Evolutionary conservation across 768 basidiomycete species (phyloP).

Genomic region (Sarcomyxa edulis): DNA sequence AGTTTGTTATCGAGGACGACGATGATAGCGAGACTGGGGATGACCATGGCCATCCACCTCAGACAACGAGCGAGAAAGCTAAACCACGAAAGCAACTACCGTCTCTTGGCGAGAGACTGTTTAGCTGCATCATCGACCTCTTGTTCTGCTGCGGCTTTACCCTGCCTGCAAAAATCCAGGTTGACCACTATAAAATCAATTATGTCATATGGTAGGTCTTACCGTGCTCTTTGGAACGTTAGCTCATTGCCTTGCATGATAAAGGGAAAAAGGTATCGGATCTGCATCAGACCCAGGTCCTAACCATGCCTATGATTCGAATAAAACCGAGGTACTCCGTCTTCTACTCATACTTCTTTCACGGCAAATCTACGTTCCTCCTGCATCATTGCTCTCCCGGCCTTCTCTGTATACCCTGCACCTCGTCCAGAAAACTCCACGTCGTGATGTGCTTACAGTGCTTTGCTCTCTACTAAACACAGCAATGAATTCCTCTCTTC

Average conservation of each 20-base stretch:
- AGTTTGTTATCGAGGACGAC: slow-evolving; percentile 90
- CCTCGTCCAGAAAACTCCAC: slow-evolving; percentile 68
- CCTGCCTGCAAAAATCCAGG: slow-evolving; percentile 69
- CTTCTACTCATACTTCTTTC: slow-evolving; percentile 86
- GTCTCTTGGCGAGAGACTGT: slow-evolving; percentile 77
- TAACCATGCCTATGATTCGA: slow-evolving; percentile 60
- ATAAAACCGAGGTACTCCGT: slow-evolving; percentile 87
- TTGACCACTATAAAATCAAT: slow-evolving; percentile 77
- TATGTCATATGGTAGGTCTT: slow-evolving; percentile 81
- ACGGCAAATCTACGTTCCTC: slow-evolving; percentile 81
- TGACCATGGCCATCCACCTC: slow-evolving; percentile 12
- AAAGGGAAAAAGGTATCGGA: slow-evolving; percentile 93
- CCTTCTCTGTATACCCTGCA: slow-evolving; percentile 77
- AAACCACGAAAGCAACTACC: slow-evolving; percentile 45
- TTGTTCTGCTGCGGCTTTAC: slow-evolving; percentile 95
- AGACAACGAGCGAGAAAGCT: background rate
- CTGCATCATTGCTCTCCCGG: slow-evolving; percentile 61
- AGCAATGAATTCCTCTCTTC: slow-evolving; percentile 62
- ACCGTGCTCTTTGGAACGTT: slow-evolving; percentile 4
- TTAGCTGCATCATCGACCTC: slow-evolving; percentile 77
- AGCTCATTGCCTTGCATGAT: background rate
- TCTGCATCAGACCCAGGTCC: slow-evolving; percentile 73
- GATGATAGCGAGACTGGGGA: slow-evolving; percentile 43
- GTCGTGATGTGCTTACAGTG: slow-evolving; percentile 84
- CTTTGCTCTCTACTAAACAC: slow-evolving; percentile 94